phyloP scores from a whole-genome alignment of 2,329 filamentous ascomycete genomes.

The Aphanoascus verrucosus region DNA sequence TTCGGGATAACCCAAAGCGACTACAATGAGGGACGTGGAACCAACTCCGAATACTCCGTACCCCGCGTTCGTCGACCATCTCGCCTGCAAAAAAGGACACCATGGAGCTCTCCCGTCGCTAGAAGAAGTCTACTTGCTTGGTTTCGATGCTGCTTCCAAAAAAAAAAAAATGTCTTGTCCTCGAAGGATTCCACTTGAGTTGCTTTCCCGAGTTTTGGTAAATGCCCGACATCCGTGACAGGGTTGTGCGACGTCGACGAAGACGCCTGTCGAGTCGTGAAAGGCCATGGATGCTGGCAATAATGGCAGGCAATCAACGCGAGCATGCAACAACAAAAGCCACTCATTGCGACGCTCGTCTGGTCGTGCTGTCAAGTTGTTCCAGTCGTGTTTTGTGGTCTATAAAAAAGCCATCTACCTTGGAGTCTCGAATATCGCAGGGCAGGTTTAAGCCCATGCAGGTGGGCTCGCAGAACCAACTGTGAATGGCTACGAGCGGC shows the following conservation, averaged over 20 bases:
- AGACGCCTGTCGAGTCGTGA: not conserved
- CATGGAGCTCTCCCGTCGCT: too few species aligned
- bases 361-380: not conserved
- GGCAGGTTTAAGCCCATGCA: not conserved
- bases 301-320: not conserved
- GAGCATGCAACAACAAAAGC: not conserved
- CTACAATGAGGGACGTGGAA: too few species aligned
- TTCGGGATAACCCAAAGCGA: not conserved
- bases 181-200: not conserved
- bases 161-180: too few species aligned
- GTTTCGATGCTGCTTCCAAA: too few species aligned
- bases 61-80: too few species aligned
- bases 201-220: not conserved
- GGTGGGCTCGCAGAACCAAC: not conserved
- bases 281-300: not conserved
- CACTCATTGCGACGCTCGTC: not conserved
- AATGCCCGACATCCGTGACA: conserved; percentile 1
- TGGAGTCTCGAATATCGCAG: not conserved
- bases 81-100: too few species aligned
- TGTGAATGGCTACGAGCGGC: conserved; percentile 4
- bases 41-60: too few species aligned
- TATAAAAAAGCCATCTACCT: not conserved
- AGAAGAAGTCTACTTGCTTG: too few species aligned
- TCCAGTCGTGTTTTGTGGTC: not conserved
- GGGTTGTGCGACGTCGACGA: not conserved